Base-by-base conservation (phyloP, 768 basidiomycete species). In the Suillus sp. region DNA sequence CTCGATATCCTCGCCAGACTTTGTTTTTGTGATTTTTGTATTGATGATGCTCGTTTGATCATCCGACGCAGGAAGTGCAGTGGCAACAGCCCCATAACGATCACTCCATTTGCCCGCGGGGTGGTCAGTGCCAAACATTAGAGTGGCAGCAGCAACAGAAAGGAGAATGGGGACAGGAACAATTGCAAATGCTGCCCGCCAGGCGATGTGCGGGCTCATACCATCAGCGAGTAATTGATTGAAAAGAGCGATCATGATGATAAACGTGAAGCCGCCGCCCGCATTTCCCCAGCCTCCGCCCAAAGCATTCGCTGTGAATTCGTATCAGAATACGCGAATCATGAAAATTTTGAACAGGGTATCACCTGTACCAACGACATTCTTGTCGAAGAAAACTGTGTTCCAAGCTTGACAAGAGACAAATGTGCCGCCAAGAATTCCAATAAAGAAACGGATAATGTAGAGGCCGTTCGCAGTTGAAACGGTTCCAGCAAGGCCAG, bases 361-460 rank as follows among this genome's bases (percentile, higher is more conserved):
- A 51, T 65, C 38, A 74, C 73, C 74, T 1, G 72, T 72, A 4
- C 81, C 81, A 20, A 82, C 81, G 38, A 78, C 69, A 53, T 72
- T 71, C 51, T 81, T 86, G 70, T 86, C 84, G 70, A 84, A 88
- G 72, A 88, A 87, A 3, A 74, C 75, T 0, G 87, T 85, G 10
- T 86, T 85, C 84, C 87, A 86, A 3, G 82, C 81, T 60, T 86
- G 82, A 64, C 85, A 86, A 4, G 86, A 80, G 1, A 88, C 84
- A 63, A 89, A 88, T 1, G 85, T 84, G 0, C 75, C 86, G 8
- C 87, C 87, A 2, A 86, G 77, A 51, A 87, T 83, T 13, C 86
- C 84, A 55, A 86, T 85, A 69, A 87, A 85, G 69, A 86, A 86
- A 0, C 87, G 79, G 38, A 85, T 47, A 3, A 72, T 67, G 60